Evolutionary conservation across 768 basidiomycete genomes (phyloP), one percentile per base, ranked within the genome.

Genomic region (Trametopsis cervina): DNA sequence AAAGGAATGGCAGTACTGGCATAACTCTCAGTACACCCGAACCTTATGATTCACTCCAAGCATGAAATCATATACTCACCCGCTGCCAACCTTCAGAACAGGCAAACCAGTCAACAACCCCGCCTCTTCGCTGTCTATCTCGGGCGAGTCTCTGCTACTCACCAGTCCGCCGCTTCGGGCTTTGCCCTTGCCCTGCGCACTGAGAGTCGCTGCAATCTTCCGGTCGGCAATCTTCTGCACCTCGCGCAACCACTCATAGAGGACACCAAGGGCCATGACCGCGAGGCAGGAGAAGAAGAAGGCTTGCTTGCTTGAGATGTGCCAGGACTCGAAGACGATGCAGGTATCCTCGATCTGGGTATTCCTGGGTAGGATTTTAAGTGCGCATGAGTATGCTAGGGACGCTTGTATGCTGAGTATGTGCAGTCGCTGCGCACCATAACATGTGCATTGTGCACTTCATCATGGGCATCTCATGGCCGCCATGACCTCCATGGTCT

Each of bases 401-500:
- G 23, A 27, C 29, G 27, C 9, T 11, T 35, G n/a, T 7, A 35
- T 6, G 18, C 18, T 43, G 6, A 41, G 41, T 29, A 25, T n/a
- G 27, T 25, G 18, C n/a, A 37, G 40, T 12, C 23, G 26, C 23
- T 26, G 59, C 62, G 40, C 54, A 82, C 81, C 87, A 90, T 57
- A 91, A 78, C 89, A 91, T 91, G 64, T 87, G 69, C 81, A 86
- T 84, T 6, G 77, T 66, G 62, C 89, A 91, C 55, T 56, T 38
- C 39, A 38, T 72, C 0, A 71, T 15, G 49, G 59, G 56, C 59
- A 51, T 55, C 48, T 49, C 51, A 37, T 54, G 60, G 33, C 52
- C 50, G 9, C 37, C 62, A 57, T 79, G 75, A 25, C 63, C 76
- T 43, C 67, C 64, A 59, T 81, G 78, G 55, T 73, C 68, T 22